Evolutionary conservation across 352 stramenopile genomes (phyloP).

Genomic region (Globisporangium mamillatum): DNA sequence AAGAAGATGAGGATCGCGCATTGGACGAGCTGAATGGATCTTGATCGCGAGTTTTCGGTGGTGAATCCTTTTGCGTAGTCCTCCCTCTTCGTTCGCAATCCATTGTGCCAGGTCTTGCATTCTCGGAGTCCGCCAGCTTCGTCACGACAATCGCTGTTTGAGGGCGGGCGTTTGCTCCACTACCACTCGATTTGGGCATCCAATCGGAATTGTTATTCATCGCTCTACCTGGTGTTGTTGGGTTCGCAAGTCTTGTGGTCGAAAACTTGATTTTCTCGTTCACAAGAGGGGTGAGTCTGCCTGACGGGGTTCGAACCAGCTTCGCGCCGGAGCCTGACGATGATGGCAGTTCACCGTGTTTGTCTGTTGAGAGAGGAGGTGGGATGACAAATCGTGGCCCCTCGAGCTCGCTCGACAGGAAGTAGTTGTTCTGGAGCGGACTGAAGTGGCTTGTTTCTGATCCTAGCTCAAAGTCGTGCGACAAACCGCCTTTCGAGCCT

Average conservation of each 20-base stretch:
- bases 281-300: slow-evolving; percentile 32
- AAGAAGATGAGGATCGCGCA: background rate
- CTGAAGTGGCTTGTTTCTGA: slow-evolving; percentile 24
- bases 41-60: background rate
- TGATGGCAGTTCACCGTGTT: slow-evolving; percentile 14
- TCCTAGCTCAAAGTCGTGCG: slow-evolving; percentile 13
- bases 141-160: slow-evolving; percentile 40
- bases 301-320: slow-evolving; percentile 29
- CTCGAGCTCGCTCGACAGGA: slow-evolving; percentile 24
- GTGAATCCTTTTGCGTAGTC: background rate
- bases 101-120: slow-evolving; percentile 3
- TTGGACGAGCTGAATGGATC: background rate
- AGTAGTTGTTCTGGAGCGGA: slow-evolving; percentile 45
- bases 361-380: slow-evolving; percentile 39
- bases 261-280: slow-evolving; percentile 44
- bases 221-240: background rate
- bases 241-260: slow-evolving; percentile 19
- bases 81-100: slow-evolving; percentile 5
- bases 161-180: slow-evolving; percentile 15
- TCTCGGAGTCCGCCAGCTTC: slow-evolving; percentile 26
- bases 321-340: slow-evolving; percentile 19
- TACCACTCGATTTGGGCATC: background rate
- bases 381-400: slow-evolving; percentile 54
- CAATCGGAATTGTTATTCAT: background rate
- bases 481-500: background rate